These are phyloP conservation scores for Straminergon stramineum DNA, from an alignment of 225 moss, liverwort and hornwort genomes.

Conservation along the genomic window DNA sequence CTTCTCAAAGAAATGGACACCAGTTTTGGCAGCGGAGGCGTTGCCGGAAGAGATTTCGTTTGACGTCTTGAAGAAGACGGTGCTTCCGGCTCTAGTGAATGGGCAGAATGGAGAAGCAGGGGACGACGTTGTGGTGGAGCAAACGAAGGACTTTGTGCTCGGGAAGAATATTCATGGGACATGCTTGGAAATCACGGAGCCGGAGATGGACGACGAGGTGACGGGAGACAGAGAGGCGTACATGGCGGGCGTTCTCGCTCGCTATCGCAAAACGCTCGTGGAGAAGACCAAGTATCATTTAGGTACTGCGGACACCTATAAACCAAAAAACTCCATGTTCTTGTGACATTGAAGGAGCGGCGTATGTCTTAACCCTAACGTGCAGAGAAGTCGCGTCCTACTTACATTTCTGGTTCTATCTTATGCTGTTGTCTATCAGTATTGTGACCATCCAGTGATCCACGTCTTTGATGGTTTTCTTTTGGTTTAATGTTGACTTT, in stretches of 20 bases:
- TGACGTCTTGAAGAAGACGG: conserved; percentile 6
- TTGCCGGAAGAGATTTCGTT: conserved; percentile 16
- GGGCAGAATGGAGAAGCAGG: neutral
- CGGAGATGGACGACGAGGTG: conserved; percentile 25
- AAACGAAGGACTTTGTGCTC: conserved; percentile 10
- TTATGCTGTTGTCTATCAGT: neutral
- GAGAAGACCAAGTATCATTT: conserved; percentile 26
- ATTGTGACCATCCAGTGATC: neutral
- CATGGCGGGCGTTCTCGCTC: conserved; percentile 30
- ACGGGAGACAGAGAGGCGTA: conserved; percentile 25
- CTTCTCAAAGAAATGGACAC: neutral
- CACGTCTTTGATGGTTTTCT: neutral
- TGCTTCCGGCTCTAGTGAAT: neutral
- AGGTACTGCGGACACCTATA: neutral
- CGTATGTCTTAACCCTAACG: neutral
- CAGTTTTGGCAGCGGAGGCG: neutral
- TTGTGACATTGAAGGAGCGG: neutral
- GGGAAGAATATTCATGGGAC: conserved; percentile 27
- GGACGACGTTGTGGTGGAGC: neutral
- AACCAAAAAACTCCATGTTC: neutral
- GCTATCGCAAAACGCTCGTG: conserved; percentile 21
- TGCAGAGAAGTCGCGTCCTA: neutral
- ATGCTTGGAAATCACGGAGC: conserved; percentile 31
- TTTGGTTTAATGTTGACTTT: neutral
- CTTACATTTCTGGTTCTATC: neutral